A percentile compares a stretch with the other conserved stretches of the same genome.
These are phyloP conservation scores for Nelumbo lutea DNA, from an alignment of 164 flowering plant genomes.

Conservation along the genomic window DNA sequence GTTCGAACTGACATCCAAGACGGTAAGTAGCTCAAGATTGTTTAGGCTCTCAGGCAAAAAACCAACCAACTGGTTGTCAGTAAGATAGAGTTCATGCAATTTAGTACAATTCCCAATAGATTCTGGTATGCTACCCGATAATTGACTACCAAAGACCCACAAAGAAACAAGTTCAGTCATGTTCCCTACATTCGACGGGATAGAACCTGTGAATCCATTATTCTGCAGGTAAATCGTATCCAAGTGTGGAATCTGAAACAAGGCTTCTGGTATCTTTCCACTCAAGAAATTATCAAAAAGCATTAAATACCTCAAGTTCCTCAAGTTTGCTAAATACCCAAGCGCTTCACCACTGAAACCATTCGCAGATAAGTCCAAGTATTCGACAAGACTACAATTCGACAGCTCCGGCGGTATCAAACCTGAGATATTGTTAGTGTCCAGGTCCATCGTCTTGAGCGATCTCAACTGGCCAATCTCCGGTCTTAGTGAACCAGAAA, in stretches of 20 bases:
- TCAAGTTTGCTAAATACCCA: conserved; percentile 23
- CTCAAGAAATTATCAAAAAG: conserved; percentile 33
- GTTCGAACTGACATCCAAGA: conserved; percentile 41
- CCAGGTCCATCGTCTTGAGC: conserved; percentile 34
- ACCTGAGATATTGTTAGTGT: conserved; percentile 39
- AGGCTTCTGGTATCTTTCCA: conserved; percentile 49
- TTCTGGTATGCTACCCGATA: conserved; percentile 47
- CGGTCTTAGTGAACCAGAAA: conserved; percentile 57
- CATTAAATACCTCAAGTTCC: conserved; percentile 23
- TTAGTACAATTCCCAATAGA: conserved; percentile 54
- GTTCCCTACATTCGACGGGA: conserved; percentile 50
- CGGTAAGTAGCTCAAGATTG: conserved; percentile 30
- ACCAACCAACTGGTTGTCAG: conserved; percentile 39
- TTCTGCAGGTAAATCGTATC: conserved; percentile 24
- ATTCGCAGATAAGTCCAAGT: conserved; percentile 41
- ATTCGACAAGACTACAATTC: conserved; percentile 37
- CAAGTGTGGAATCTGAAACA: conserved; percentile 46
- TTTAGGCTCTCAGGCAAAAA: conserved; percentile 42
- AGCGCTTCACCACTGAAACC: conserved; percentile 43
- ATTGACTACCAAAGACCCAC: conserved; percentile 32
- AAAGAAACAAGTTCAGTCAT: conserved; percentile 26
- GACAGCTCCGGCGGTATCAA: conserved; percentile 38
- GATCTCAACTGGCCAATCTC: conserved; percentile 37
- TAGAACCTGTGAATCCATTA: conserved; percentile 49
- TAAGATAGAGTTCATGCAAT: conserved; percentile 37